Conservation (phyloP, 495 filamentous ascomycete genomes). For the Stereocaulon alpinum region DNA sequence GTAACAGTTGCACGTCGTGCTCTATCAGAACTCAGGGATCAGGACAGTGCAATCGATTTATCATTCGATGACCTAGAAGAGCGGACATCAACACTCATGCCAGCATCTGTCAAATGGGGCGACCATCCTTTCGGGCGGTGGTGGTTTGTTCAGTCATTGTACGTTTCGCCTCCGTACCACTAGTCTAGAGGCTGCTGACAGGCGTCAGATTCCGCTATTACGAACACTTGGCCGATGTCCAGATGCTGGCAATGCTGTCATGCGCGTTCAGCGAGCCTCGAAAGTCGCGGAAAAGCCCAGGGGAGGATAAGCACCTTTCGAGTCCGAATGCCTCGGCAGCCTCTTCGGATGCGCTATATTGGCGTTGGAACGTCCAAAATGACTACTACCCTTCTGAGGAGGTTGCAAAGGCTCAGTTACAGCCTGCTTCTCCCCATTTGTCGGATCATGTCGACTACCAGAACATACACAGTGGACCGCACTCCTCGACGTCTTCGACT, state of each 20-base stretch:
- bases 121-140: constrained; percentile 65
- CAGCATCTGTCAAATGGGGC: constrained; percentile 73
- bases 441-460: constrained; percentile 7
- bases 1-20: constrained; percentile 43
- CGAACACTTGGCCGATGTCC: constrained; percentile 67
- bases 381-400: constrained; percentile 59
- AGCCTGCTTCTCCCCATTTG: constrained; percentile 15
- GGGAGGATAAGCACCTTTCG: background rate
- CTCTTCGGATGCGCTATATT: background rate
- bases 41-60: constrained; percentile 31
- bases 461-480: constrained; percentile 7
- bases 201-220: constrained; percentile 58
- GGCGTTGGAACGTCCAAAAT: constrained; percentile 39
- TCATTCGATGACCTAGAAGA: constrained; percentile 25
- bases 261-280: constrained; percentile 65
- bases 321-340: background rate
- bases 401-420: constrained; percentile 42
- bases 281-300: background rate
- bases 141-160: constrained; percentile 52
- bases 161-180: constrained; percentile 1
- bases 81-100: constrained; percentile 15
- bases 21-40: constrained; percentile 19
- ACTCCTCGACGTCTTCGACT: constrained; percentile 16
- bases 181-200: constrained; percentile 22
- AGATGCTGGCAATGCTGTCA: constrained; percentile 93